phyloP scores from a whole-genome alignment of 2,329 filamentous ascomycete species.

The Xylaria sp. region DNA sequence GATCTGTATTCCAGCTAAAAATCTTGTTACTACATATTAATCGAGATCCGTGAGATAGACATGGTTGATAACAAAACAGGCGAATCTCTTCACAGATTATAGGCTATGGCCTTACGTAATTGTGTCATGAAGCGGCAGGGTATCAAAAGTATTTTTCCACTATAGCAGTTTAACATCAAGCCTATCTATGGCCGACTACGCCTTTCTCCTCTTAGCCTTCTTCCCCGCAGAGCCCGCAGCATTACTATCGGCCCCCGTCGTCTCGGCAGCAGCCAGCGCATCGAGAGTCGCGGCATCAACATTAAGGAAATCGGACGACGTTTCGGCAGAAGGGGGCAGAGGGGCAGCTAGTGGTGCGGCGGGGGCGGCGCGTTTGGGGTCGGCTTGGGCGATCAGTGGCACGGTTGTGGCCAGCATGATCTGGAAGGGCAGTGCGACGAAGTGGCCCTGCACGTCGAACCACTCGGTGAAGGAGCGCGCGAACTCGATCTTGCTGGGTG shows the following conservation, averaged over 20 bases:
- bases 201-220: conserved; percentile 52
- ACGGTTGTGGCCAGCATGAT: conserved; percentile 77
- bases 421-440: conserved; percentile 81
- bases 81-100: conserved; percentile 3
- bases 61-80: conserved; percentile 5
- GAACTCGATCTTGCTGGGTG: conserved; percentile 62
- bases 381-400: conserved; percentile 71
- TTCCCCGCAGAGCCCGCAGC: conserved; percentile 39
- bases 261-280: conserved; percentile 50
- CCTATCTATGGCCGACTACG: conserved; percentile 36
- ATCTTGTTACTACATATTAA: background rate
- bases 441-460: conserved; percentile 79
- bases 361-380: conserved; percentile 66
- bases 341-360: conserved; percentile 33
- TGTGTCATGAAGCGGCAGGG: conserved; percentile 29
- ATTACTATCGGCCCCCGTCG: conserved; percentile 43
- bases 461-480: conserved; percentile 76
- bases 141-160: conserved; percentile 28
- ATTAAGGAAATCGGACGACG: conserved; percentile 49
- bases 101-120: background rate
- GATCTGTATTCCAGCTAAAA: background rate
- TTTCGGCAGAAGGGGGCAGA: background rate
- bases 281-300: conserved; percentile 62
- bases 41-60: conserved; percentile 5
- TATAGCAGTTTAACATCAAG: conserved; percentile 7